A percentile compares a stretch with the other conserved stretches of the same genome.
phyloP scores from a whole-genome alignment of 805 yeast genomes.

The Candida ipomoeae region DNA sequence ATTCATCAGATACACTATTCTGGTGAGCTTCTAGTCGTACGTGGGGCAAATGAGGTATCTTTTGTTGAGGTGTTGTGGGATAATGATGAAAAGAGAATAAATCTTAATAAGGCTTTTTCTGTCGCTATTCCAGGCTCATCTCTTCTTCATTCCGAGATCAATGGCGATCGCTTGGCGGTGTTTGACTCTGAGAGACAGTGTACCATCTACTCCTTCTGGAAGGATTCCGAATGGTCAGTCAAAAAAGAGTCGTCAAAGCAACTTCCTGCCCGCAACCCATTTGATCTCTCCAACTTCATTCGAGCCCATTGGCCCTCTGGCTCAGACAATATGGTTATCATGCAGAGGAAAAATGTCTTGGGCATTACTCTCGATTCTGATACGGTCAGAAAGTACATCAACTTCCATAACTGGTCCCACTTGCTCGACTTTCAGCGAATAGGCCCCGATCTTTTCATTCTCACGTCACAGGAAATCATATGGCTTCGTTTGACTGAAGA shows the following conservation, averaged over 20 bases:
- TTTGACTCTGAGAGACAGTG: slow-evolving; percentile 5
- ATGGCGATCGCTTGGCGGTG: slow-evolving; percentile 4
- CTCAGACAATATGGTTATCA: slow-evolving; percentile 3
- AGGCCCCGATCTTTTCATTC: slow-evolving; percentile 40
- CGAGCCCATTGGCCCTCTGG: slow-evolving; percentile 12
- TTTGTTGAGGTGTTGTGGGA: slow-evolving; percentile 11
- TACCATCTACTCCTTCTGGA: slow-evolving; percentile 3
- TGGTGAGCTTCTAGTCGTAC: slow-evolving; percentile 10
- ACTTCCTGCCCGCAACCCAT: slow-evolving; percentile 7
- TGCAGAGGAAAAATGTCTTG: slow-evolving; percentile 10
- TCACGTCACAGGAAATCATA: slow-evolving; percentile 65
- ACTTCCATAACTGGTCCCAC: slow-evolving; percentile 15
- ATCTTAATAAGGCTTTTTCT: slow-evolving; percentile 4
- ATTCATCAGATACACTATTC: slow-evolving; percentile 11
- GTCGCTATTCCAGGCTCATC: background rate
- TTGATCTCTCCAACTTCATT: slow-evolving; percentile 11
- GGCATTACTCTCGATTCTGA: background rate
- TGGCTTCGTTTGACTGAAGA: slow-evolving; percentile 38
- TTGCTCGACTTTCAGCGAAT: slow-evolving; percentile 10
- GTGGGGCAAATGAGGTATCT: slow-evolving; percentile 8
- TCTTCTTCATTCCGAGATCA: slow-evolving; percentile 5
- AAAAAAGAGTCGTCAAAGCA: background rate
- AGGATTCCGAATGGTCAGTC: slow-evolving; percentile 6
- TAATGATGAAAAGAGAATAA: slow-evolving; percentile 7
- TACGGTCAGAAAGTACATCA: slow-evolving; percentile 6